phyloP scores from a whole-genome alignment of 371 early-diverging fungal genomes.

The Gilbertella persicaria region DNA sequence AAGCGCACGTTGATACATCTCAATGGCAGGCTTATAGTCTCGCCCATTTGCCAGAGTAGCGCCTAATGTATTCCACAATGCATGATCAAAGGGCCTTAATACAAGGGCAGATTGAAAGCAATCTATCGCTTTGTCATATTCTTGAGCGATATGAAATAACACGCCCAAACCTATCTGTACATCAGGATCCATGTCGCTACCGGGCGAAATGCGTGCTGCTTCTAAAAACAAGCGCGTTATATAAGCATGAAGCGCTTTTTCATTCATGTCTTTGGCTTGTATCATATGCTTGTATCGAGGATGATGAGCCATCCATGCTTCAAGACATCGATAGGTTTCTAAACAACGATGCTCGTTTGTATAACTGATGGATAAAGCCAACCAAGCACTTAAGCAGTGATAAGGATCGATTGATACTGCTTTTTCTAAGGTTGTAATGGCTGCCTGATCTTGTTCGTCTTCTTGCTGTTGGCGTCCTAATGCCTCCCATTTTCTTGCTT shows the following conservation, averaged over 20 bases:
- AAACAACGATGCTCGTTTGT: slow-evolving; percentile 87
- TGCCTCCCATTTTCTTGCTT: slow-evolving; percentile 84
- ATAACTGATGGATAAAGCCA: slow-evolving; percentile 90
- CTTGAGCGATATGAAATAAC: slow-evolving; percentile 86
- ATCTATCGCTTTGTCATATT: slow-evolving; percentile 93
- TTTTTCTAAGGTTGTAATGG: slow-evolving; percentile 86
- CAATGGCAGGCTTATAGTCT: slow-evolving; percentile 77
- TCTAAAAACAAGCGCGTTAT: slow-evolving; percentile 79
- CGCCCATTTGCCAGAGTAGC: slow-evolving; percentile 93
- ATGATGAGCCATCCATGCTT: slow-evolving; percentile 84
- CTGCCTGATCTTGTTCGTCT: slow-evolving; percentile 91
- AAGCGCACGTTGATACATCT: slow-evolving; percentile 91
- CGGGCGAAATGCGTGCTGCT: slow-evolving; percentile 74
- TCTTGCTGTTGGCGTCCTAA: slow-evolving; percentile 93
- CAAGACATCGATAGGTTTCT: slow-evolving; percentile 87
- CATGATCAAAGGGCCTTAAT: slow-evolving; percentile 88
- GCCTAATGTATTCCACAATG: slow-evolving; percentile 95
- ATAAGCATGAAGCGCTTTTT: slow-evolving; percentile 12
- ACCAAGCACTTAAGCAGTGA: slow-evolving; percentile 72
- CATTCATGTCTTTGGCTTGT: slow-evolving; percentile 6
- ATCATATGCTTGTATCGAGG: slow-evolving; percentile 60
- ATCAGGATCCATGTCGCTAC: slow-evolving; percentile 82
- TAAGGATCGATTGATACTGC: slow-evolving; percentile 76
- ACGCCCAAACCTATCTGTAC: slow-evolving; percentile 95
- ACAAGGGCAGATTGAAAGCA: slow-evolving; percentile 93